phyloP scores from a whole-genome alignment of 257 asterid genomes.

The Cinchona pubescens region DNA sequence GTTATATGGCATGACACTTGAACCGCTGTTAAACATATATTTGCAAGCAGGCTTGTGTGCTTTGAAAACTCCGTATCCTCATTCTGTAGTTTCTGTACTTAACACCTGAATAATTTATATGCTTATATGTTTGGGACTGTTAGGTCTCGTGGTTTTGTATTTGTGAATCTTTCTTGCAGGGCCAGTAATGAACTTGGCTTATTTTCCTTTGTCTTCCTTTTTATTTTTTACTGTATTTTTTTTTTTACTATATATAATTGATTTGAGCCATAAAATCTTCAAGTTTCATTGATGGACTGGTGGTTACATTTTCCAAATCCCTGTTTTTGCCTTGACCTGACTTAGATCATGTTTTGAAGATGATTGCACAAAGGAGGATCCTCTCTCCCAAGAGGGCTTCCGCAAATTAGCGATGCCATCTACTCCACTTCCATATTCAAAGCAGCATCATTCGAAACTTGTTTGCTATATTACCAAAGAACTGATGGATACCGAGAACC shows the following conservation, averaged over 20 bases:
- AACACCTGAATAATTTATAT: background rate
- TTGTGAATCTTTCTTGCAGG: background rate
- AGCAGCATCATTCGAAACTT: slow-evolving; percentile 97
- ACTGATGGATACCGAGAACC: slow-evolving; percentile 95
- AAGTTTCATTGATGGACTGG: background rate
- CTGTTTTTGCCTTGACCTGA: slow-evolving; percentile 52
- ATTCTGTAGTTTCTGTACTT: background rate
- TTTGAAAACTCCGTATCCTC: slow-evolving; percentile 99
- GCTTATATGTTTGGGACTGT: background rate
- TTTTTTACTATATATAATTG: background rate
- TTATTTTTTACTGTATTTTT: too few species aligned
- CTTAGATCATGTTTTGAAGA: slow-evolving; percentile 84
- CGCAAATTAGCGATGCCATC: slow-evolving; percentile 81
- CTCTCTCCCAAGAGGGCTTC: slow-evolving; percentile 92
- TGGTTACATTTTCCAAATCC: slow-evolving; percentile 3
- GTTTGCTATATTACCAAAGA: slow-evolving; percentile 89
- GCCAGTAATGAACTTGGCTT: background rate
- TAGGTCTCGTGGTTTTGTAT: background rate
- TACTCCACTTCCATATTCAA: slow-evolving; percentile 89
- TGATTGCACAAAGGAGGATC: slow-evolving; percentile 96
- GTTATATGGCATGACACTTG: slow-evolving; percentile 94
- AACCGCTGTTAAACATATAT: slow-evolving; percentile 86
- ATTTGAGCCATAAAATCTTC: background rate
- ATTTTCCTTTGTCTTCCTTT: background rate
- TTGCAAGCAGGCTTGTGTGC: slow-evolving; percentile 98